Conservation (phyloP, 192 early-diverging fungal species). For the Coemansia umbellata region DNA sequence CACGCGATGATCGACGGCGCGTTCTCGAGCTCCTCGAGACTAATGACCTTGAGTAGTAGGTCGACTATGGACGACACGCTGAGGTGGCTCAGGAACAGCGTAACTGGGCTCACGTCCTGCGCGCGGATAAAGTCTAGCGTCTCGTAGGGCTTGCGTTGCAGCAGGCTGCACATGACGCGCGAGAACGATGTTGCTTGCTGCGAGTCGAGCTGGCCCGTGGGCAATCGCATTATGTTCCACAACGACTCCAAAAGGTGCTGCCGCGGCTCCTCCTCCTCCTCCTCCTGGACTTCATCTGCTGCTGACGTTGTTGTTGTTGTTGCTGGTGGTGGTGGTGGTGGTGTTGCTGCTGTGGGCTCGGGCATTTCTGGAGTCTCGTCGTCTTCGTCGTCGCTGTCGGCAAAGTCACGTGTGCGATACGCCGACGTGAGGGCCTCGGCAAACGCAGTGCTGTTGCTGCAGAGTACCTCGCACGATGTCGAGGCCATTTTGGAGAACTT, state of each 20-base stretch:
- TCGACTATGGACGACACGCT: conserved; percentile 86
- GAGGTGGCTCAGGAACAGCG: conserved; percentile 78
- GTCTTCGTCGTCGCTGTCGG: conserved; percentile 36
- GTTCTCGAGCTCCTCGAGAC: conserved; percentile 84
- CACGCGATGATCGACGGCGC: conserved; percentile 87
- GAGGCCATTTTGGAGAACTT: conserved; percentile 53
- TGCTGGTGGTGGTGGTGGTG: not conserved
- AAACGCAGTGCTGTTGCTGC: conserved; percentile 45
- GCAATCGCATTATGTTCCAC: conserved; percentile 78
- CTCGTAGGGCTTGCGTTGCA: conserved; percentile 88
- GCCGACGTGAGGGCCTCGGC: conserved; percentile 28
- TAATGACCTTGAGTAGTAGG: conserved; percentile 88
- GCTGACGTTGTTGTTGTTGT: not conserved
- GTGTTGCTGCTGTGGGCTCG: not conserved
- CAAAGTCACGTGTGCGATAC: conserved; percentile 37
- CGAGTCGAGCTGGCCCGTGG: conserved; percentile 66
- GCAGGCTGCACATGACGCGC: conserved; percentile 83
- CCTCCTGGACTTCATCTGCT: not conserved
- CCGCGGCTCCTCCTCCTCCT: conserved; percentile 6
- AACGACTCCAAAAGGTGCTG: conserved; percentile 71
- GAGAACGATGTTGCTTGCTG: conserved; percentile 87
- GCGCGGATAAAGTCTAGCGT: conserved; percentile 82
- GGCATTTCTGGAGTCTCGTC: conserved; percentile 10
- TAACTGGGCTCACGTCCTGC: conserved; percentile 70
- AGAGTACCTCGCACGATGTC: conserved; percentile 49